These are phyloP conservation scores for Daldinia childiae DNA, from an alignment of 495 filamentous ascomycete species.

Conservation along the genomic window DNA sequence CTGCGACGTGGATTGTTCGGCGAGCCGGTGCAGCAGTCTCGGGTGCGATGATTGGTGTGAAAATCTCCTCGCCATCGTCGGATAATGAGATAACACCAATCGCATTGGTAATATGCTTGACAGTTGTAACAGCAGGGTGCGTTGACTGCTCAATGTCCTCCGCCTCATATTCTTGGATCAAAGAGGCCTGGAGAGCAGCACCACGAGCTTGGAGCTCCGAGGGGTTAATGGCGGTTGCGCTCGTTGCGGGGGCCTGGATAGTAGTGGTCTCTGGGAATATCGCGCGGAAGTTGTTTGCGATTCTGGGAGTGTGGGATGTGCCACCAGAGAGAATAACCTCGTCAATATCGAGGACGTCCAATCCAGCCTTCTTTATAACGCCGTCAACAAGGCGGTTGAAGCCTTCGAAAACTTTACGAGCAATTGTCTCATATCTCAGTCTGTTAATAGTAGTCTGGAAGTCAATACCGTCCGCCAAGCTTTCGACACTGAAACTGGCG, in stretches of 20 bases:
- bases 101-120: conserved; percentile 85
- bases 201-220: conserved; percentile 88
- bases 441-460: conserved; percentile 92
- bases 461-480: conserved; percentile 85
- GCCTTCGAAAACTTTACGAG: conserved; percentile 81
- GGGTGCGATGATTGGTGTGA: conserved; percentile 78
- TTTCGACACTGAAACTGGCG: conserved; percentile 90
- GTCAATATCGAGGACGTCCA: conserved; percentile 92
- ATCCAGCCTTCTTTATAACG: conserved; percentile 87
- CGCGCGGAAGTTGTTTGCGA: conserved; percentile 75
- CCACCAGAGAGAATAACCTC: conserved; percentile 95
- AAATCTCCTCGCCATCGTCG: conserved; percentile 68
- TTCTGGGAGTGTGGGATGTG: conserved; percentile 91
- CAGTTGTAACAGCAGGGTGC: conserved; percentile 93
- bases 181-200: conserved; percentile 91
- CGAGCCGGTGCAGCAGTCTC: conserved; percentile 93
- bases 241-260: conserved; percentile 84
- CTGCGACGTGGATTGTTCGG: conserved; percentile 77
- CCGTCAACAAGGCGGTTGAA: conserved; percentile 86
- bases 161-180: conserved; percentile 90
- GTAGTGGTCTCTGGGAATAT: conserved; percentile 84
- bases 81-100: conserved; percentile 85
- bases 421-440: conserved; percentile 90
- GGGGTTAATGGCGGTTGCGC: conserved; percentile 83
- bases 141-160: conserved; percentile 96